These are phyloP conservation scores for Lunularia cruciata DNA, from an alignment of 225 moss, liverwort and hornwort genomes.

Conservation along the genomic window DNA sequence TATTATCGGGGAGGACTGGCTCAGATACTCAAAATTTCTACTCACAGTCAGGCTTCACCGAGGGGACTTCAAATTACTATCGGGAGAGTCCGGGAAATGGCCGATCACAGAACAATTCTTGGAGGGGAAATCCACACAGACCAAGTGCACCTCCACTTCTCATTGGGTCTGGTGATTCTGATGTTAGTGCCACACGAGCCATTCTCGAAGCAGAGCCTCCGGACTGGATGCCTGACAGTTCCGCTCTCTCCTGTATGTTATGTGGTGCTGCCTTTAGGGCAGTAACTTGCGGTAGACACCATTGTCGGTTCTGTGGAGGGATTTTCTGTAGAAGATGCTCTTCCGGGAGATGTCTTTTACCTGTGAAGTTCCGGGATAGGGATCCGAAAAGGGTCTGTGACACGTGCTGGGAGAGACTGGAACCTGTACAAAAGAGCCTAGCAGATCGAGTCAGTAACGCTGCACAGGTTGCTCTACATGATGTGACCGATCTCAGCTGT, in stretches of 20 bases:
- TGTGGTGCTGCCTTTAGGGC: constrained; percentile 80
- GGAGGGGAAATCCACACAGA: constrained; percentile 66
- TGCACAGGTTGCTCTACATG: constrained; percentile 83
- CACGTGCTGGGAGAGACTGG: constrained; percentile 84
- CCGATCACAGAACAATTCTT: constrained; percentile 55
- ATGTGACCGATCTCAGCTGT: constrained; percentile 92
- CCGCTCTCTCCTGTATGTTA: constrained; percentile 79
- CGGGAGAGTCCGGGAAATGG: constrained; percentile 36
- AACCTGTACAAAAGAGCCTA: constrained; percentile 84
- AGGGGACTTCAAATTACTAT: constrained; percentile 32
- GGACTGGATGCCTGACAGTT: constrained; percentile 96
- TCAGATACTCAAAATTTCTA: constrained; percentile 50
- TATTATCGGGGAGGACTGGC: constrained; percentile 66
- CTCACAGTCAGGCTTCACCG: constrained; percentile 43
- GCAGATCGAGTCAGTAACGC: constrained; percentile 95
- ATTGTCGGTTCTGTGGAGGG: constrained; percentile 92
- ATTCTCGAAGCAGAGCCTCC: constrained; percentile 90
- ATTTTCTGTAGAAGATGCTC: constrained; percentile 92
- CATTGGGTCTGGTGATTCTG: constrained; percentile 60
- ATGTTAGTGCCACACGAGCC: constrained; percentile 69
- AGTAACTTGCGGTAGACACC: constrained; percentile 84
- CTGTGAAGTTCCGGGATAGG: constrained; percentile 87
- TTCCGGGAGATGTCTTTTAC: constrained; percentile 72
- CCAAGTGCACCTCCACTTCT: constrained; percentile 91
- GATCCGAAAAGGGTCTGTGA: constrained; percentile 90